These are phyloP conservation scores for Castanea crenata DNA, from an alignment of 306 rosid genomes.

Conservation along the genomic window DNA sequence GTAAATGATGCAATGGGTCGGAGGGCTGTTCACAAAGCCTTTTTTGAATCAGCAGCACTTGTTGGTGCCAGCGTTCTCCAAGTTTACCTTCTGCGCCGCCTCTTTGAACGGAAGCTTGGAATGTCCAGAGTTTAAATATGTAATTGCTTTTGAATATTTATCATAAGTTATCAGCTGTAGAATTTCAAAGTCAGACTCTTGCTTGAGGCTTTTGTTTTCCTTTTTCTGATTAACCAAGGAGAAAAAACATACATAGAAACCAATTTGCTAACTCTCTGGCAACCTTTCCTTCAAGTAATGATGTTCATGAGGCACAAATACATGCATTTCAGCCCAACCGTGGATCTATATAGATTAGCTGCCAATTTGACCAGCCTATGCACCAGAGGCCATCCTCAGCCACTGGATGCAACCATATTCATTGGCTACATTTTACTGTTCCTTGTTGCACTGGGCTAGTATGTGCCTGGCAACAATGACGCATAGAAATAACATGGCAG, in stretches of 20 bases:
- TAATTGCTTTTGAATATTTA: slow-evolving; percentile 2
- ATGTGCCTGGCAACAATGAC: neutral
- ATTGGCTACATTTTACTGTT: no score
- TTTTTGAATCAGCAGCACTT: slow-evolving; percentile 58
- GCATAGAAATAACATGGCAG: neutral
- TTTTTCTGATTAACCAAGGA: neutral
- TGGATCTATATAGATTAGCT: neutral
- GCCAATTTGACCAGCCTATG: neutral
- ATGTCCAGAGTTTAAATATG: slow-evolving; percentile 29
- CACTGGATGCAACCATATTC: no score
- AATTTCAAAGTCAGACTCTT: slow-evolving; percentile 5
- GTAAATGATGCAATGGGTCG: slow-evolving; percentile 55
- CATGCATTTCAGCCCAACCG: neutral
- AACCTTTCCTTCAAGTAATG: neutral
- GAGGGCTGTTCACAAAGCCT: slow-evolving; percentile 67
- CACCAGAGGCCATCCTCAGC: neutral
- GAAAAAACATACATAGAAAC: slow-evolving; percentile 1
- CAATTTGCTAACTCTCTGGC: slow-evolving; percentile 6
- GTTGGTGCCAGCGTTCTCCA: slow-evolving; percentile 61
- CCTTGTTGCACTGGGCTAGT: no score
- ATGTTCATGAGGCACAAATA: neutral
- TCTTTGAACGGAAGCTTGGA: slow-evolving; percentile 51
- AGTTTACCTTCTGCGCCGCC: slow-evolving; percentile 64
- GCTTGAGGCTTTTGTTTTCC: neutral
- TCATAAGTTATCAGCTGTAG: neutral